phyloP scores from a whole-genome alignment of 768 basidiomycete genomes.

The Nidularia sp. region DNA sequence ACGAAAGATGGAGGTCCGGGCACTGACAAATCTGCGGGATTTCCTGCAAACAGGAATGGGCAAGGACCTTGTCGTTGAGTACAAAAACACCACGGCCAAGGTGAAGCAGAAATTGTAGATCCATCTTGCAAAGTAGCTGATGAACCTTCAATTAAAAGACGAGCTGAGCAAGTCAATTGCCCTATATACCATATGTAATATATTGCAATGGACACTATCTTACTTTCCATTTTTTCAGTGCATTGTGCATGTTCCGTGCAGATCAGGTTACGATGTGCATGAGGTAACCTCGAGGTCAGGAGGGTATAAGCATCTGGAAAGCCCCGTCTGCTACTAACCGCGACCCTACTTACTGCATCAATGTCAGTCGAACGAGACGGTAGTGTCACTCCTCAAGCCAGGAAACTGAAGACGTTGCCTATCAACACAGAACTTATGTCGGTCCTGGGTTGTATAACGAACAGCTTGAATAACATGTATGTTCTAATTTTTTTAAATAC shows the following conservation, averaged over 20 bases:
- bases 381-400: background rate
- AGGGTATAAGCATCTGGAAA: background rate
- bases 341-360: too few species aligned
- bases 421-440: background rate
- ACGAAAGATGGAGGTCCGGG: conserved; percentile 81
- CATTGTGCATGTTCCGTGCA: too few species aligned
- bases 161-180: too few species aligned
- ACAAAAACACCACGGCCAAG: conserved; percentile 15
- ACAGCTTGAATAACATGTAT: conserved; percentile 5
- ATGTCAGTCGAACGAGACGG: background rate
- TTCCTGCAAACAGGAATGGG: conserved; percentile 63
- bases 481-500: background rate
- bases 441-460: background rate
- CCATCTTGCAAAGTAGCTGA: conserved; percentile 5
- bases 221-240: too few species aligned
- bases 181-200: too few species aligned
- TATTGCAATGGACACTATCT: too few species aligned
- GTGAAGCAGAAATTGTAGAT: conserved; percentile 23
- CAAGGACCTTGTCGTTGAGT: conserved; percentile 66
- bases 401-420: background rate
- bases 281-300: conserved; percentile 16
- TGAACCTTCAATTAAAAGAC: background rate
- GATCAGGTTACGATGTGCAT: conserved; percentile 2
- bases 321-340: too few species aligned
- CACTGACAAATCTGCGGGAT: conserved; percentile 72